A percentile compares a stretch with the other conserved stretches of the same genome.
Conservation (phyloP, 1,284 basidiomycete genomes). For the Apiotrichum domesticum region DNA sequence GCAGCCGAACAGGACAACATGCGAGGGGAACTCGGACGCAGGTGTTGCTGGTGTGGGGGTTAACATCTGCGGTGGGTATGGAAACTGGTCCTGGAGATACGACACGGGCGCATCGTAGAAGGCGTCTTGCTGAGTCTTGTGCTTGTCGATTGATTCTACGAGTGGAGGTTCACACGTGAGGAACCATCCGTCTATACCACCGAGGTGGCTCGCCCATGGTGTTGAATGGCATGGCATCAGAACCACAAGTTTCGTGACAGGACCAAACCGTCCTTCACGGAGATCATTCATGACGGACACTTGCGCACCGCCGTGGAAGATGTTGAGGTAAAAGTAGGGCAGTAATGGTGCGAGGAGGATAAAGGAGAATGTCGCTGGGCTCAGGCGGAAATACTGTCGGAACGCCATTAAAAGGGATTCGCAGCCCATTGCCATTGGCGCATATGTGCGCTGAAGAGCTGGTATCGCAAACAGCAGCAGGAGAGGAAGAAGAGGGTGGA, state of each 20-base stretch:
- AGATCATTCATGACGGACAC: constrained; percentile 58
- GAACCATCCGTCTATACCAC: constrained; percentile 65
- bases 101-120: constrained; percentile 69
- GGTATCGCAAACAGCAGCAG: constrained; percentile 73
- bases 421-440: constrained; percentile 33
- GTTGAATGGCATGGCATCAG: constrained; percentile 98
- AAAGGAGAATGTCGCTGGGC: constrained; percentile 46
- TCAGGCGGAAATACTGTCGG: constrained; percentile 34
- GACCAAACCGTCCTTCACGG: constrained; percentile 19
- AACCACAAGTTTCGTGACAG: constrained; percentile 59
- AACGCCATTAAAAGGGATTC: constrained; percentile 25
- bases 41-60: constrained; percentile 44
- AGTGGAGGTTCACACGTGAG: constrained; percentile 87
- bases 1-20: constrained; percentile 71
- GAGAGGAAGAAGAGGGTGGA: constrained; percentile 86
- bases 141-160: constrained; percentile 37
- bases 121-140: constrained; percentile 73
- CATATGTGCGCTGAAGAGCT: constrained; percentile 56
- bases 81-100: constrained; percentile 59
- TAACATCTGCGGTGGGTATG: constrained; percentile 47
- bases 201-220: constrained; percentile 83
- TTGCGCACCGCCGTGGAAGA: constrained; percentile 71
- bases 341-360: constrained; percentile 56
- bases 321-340: constrained; percentile 60
- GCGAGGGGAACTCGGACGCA: constrained; percentile 53